Evolutionary conservation across 352 stramenopile species (phyloP).

Genomic region (Phytophthora macrochlamydospora): DNA sequence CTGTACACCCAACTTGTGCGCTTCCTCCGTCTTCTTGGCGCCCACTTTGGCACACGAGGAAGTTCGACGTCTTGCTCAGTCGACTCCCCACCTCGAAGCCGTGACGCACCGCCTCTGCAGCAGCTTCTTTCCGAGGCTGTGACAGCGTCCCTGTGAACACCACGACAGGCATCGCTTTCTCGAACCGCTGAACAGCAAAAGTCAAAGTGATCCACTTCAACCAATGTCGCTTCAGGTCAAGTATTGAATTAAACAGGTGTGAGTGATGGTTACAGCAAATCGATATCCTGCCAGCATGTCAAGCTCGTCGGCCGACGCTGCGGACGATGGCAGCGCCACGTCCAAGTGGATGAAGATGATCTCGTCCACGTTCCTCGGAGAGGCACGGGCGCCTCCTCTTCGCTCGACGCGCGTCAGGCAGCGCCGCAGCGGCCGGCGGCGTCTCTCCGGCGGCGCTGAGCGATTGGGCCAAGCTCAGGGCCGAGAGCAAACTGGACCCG

Average conservation of each 20-base stretch:
- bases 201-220: background rate
- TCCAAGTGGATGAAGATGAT: slow-evolving; percentile 87
- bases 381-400: slow-evolving; percentile 47
- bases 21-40: slow-evolving; percentile 55
- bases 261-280: no score
- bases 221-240: no score
- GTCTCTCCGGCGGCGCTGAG: slow-evolving; percentile 17
- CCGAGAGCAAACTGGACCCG: slow-evolving; percentile 43
- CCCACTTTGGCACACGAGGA: slow-evolving; percentile 63
- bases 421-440: background rate
- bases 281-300: slow-evolving; percentile 9
- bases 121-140: slow-evolving; percentile 49
- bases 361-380: slow-evolving; percentile 78
- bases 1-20: slow-evolving; percentile 38
- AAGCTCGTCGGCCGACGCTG: slow-evolving; percentile 14
- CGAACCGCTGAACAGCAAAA: slow-evolving; percentile 5
- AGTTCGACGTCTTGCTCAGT: slow-evolving; percentile 43
- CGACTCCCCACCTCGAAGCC: slow-evolving; percentile 45
- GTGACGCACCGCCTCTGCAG: slow-evolving; percentile 32
- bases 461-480: slow-evolving; percentile 21
- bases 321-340: slow-evolving; percentile 48
- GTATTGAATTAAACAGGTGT: no score
- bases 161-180: slow-evolving; percentile 17
- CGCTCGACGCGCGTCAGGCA: slow-evolving; percentile 31
- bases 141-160: slow-evolving; percentile 63